Percentiles rank a stretch among this genome's conserved stretches.
Conservation (phyloP, 1,284 basidiomycete genomes). For the Vanrija sp. region DNA sequence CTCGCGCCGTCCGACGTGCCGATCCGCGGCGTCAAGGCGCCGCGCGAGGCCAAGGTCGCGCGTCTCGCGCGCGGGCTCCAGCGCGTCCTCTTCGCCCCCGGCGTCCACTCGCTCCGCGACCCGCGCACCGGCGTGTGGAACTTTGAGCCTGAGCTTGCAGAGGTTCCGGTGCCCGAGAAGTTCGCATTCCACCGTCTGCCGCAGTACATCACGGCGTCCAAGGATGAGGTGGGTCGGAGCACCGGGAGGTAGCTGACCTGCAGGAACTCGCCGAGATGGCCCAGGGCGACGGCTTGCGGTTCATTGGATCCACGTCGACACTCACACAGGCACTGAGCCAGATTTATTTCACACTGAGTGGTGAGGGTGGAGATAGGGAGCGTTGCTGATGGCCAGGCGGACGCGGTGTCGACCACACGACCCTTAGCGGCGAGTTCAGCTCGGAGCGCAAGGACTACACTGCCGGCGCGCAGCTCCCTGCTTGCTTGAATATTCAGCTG, state of each 20-base stretch:
- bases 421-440: constrained; percentile 60
- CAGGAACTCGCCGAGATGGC: constrained; percentile 65
- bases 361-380: constrained; percentile 17
- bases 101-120: constrained; percentile 88
- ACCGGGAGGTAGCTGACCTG: no score
- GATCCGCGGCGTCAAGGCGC: constrained; percentile 47
- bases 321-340: constrained; percentile 78
- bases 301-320: constrained; percentile 89
- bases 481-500: constrained; percentile 62
- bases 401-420: constrained; percentile 59
- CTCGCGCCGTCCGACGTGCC: constrained; percentile 1
- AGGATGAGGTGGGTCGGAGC: constrained; percentile 55
- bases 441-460: constrained; percentile 66
- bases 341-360: constrained; percentile 73
- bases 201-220: constrained; percentile 74
- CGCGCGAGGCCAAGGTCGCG: constrained; percentile 54
- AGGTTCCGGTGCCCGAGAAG: constrained; percentile 75
- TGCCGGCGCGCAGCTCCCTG: constrained; percentile 74
- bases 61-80: constrained; percentile 72
- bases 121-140: constrained; percentile 83
- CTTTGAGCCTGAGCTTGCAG: constrained; percentile 63
- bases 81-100: constrained; percentile 81
- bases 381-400: constrained; percentile 52
- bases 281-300: constrained; percentile 54
- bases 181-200: constrained; percentile 83